Conservation (phyloP, 2,329 filamentous ascomycete genomes). For the Claviceps humidiphila region DNA sequence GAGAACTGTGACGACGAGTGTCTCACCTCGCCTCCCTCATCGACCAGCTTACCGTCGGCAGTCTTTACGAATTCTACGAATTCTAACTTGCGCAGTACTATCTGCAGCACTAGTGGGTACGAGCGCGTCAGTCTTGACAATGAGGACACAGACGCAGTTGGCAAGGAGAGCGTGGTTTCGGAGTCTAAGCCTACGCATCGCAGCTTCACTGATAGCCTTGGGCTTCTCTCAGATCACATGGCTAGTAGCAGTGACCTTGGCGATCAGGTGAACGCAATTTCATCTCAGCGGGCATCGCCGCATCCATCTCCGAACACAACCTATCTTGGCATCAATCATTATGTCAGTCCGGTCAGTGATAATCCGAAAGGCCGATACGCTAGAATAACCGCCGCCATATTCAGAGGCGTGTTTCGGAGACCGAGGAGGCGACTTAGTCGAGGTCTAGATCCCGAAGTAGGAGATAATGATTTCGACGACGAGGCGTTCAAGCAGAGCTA, state of each 20-base stretch:
- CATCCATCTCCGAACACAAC: neutral
- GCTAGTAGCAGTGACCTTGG: neutral
- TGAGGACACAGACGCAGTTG: neutral
- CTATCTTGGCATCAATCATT: neutral
- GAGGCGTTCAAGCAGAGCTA: constrained; percentile 20
- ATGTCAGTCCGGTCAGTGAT: neutral
- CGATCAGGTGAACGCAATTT: neutral
- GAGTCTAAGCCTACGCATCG: neutral
- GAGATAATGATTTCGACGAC: constrained; percentile 8
- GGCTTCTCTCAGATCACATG: neutral
- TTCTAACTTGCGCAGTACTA: neutral
- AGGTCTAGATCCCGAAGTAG: neutral
- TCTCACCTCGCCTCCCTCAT: neutral
- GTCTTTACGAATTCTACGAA: neutral
- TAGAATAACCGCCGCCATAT: neutral
- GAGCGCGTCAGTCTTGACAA: neutral
- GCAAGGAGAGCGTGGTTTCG: neutral
- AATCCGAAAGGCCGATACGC: neutral
- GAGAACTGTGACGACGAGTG: neutral
- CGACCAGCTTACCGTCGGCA: neutral
- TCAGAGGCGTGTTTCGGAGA: neutral
- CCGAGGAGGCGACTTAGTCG: neutral
- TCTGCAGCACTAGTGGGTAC: neutral
- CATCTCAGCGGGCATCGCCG: neutral
- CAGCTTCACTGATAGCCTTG: neutral